Evolutionary conservation across 495 filamentous ascomycete genomes (phyloP), one percentile per base, ranked within the genome.

Genomic region (Astrothelium subdiscretum): DNA sequence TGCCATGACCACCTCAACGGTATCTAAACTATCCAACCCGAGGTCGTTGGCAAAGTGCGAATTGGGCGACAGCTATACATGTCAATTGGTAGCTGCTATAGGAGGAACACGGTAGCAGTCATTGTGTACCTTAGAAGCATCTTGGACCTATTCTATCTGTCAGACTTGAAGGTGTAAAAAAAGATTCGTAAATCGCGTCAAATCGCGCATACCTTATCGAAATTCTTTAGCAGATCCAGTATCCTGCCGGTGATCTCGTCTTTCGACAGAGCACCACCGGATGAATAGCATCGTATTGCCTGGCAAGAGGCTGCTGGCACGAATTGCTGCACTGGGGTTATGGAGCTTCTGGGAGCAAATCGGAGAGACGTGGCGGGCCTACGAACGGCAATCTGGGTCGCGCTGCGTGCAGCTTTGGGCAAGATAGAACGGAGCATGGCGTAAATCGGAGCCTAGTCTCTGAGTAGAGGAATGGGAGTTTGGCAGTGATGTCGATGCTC

Each of bases 1-100:
- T 65, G 94, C 94, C 94, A 98, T 98, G 64, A 98, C 95, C 67
- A 98, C 92, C 81, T 98, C 94, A 59, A 98, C 94, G 58, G 92
- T 96, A 74, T 98, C 94, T 74, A 98, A 81, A 79, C 89, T 95
- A 80, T 98, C 94, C 68, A 98, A 77, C 62, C 91, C 95, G 57
- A 98, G 84, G 78, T 98, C 94, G 71, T 96, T 97, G 61, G 90
- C 78, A 76, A 98, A 98, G 83, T 97, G 90, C 31, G 94, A 87
- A 44, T 76, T 79, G 52, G 80, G 78, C 67, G 82, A 89, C 68
- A 97, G 86, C 94, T 98, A 70, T 58, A 57, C 32, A 31, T 69
- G 54, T 67, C 42, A 57, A 42, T 31, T 32, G 57, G 57, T 42
- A n/a, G 24, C 52, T 8, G 20, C n/a, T 8, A 8, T 5, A 54